Conservation (phyloP, 2,329 filamentous ascomycete species). For the Shiraia bambusicola region DNA sequence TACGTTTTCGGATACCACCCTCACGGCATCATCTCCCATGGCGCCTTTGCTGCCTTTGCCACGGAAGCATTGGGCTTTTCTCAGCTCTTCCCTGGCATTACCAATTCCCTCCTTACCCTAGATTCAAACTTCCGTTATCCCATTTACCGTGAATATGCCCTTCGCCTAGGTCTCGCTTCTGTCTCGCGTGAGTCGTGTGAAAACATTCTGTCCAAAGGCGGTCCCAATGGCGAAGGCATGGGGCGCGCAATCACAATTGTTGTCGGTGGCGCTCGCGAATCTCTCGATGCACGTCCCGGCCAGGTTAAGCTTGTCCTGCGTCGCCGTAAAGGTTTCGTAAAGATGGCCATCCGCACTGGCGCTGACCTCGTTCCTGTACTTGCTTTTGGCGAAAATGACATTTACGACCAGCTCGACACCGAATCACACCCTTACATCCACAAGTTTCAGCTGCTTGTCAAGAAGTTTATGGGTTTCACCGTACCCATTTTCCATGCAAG, state of each 20-base stretch:
- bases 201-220: constrained; percentile 80
- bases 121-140: constrained; percentile 94
- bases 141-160: constrained; percentile 90
- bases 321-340: constrained; percentile 87
- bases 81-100: constrained; percentile 89
- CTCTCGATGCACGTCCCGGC: constrained; percentile 81
- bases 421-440: constrained; percentile 77
- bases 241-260: constrained; percentile 97
- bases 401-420: constrained; percentile 87
- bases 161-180: constrained; percentile 81
- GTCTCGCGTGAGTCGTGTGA: constrained; percentile 91
- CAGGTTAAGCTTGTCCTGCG: constrained; percentile 76
- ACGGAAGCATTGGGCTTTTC: constrained; percentile 88
- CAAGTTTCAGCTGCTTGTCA: constrained; percentile 77
- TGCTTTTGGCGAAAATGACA: constrained; percentile 91
- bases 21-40: constrained; percentile 95
- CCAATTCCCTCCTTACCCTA: constrained; percentile 89
- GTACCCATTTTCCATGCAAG: constrained; percentile 86
- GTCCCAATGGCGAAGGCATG: constrained; percentile 76
- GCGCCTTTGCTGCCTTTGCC: constrained; percentile 88
- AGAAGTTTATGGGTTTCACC: constrained; percentile 88
- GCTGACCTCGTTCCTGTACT: constrained; percentile 92
- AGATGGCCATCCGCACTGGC: constrained; percentile 87
- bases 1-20: constrained; percentile 98
- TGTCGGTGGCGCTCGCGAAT: constrained; percentile 87